Evolutionary conservation across 805 yeast species (phyloP).

Genomic region (Dipodascus geniculatus): DNA sequence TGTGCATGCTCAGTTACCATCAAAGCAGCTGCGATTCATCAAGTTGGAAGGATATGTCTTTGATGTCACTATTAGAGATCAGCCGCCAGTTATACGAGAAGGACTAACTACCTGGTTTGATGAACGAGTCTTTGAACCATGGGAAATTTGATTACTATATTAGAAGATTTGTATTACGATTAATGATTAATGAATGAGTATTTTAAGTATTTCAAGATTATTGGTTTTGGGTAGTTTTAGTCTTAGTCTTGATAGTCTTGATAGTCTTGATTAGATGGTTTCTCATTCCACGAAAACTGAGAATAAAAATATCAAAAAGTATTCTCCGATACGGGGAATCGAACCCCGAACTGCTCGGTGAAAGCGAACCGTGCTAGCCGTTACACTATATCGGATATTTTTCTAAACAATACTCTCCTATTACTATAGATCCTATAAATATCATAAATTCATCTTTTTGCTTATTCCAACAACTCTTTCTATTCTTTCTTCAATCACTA

Average conservation of each 20-base stretch:
- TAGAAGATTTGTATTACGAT: neutral
- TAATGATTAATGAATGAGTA: neutral
- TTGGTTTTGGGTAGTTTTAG: no score
- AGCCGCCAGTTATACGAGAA: slow-evolving; percentile 7
- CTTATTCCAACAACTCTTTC: no score
- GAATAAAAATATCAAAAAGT: no score
- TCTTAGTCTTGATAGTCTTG: no score
- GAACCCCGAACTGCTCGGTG: slow-evolving; percentile 46
- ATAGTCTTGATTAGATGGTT: no score
- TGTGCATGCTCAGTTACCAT: slow-evolving; percentile 1
- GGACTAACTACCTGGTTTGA: slow-evolving; percentile 11
- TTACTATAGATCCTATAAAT: no score
- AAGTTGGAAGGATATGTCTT: slow-evolving; percentile 9
- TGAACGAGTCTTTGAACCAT: neutral
- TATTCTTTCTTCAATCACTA: no score
- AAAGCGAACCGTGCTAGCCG: slow-evolving; percentile 74
- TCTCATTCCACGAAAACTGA: no score
- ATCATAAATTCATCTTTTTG: no score
- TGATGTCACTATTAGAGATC: slow-evolving; percentile 4
- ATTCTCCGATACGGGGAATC: slow-evolving; percentile 23
- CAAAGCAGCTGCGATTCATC: slow-evolving; percentile 6
- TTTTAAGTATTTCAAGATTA: neutral
- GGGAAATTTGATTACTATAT: neutral
- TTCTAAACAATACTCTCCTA: no score
- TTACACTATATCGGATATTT: slow-evolving; percentile 66